Conservation (phyloP, 768 basidiomycete genomes). For the Suillus placidus region DNA sequence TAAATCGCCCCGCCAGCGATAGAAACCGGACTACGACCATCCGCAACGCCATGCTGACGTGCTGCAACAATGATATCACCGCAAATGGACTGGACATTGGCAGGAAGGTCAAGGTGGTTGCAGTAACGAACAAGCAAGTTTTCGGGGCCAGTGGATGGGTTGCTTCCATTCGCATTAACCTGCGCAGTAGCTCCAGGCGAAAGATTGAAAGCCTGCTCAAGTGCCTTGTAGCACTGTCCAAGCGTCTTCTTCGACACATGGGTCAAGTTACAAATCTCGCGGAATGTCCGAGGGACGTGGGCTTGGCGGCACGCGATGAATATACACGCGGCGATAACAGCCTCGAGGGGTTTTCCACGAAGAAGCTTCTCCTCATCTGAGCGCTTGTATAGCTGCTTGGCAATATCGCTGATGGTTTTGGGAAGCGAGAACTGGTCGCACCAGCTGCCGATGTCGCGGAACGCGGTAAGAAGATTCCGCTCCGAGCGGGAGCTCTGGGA, state of each 20-base stretch:
- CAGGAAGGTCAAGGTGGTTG: conserved; percentile 86
- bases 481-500: conserved; percentile 79
- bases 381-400: conserved; percentile 96
- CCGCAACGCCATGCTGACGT: conserved; percentile 83
- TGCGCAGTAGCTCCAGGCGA: conserved; percentile 75
- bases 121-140: conserved; percentile 91
- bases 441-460: conserved; percentile 90
- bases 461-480: conserved; percentile 84
- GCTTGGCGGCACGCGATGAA: conserved; percentile 97
- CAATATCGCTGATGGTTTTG: conserved; percentile 92
- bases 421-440: conserved; percentile 95
- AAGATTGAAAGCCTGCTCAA: conserved; percentile 88
- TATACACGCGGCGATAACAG: conserved; percentile 96
- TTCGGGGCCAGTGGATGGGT: conserved; percentile 73
- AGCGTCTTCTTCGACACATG: conserved; percentile 94
- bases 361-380: conserved; percentile 94
- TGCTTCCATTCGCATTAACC: conserved; percentile 34
- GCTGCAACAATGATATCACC: conserved; percentile 81
- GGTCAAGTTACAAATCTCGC: conserved; percentile 92
- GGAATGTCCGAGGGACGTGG: conserved; percentile 93
- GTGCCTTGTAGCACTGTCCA: conserved; percentile 89
- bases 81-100: conserved; percentile 82
- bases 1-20: conserved; percentile 97
- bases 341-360: conserved; percentile 88
- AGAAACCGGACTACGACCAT: conserved; percentile 95